These are phyloP conservation scores for Starmerella roubikii DNA, from an alignment of 805 yeast species.

Conservation along the genomic window DNA sequence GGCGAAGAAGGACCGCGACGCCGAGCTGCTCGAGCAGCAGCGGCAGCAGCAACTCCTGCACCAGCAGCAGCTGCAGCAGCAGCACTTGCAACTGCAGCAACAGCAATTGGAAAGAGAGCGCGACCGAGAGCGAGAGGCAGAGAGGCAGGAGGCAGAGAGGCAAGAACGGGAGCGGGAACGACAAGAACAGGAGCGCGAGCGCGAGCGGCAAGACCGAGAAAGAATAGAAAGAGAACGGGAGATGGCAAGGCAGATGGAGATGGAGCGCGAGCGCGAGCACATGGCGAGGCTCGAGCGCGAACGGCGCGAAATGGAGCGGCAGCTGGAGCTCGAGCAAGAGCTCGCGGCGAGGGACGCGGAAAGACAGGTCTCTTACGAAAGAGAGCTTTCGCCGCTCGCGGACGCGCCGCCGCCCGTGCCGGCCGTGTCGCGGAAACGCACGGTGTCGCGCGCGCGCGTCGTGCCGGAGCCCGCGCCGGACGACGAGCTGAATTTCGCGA, in stretches of 20 bases:
- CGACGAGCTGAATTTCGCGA: background rate
- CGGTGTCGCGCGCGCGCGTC: background rate
- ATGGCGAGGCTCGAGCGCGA: background rate
- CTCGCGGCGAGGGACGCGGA: too few relatives aligned
- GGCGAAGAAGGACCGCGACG: background rate
- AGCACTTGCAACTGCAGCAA: background rate
- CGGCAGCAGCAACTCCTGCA: background rate
- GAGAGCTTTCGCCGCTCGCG: too few relatives aligned
- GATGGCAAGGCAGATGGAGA: background rate
- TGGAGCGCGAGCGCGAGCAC: background rate
- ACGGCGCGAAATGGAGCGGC: background rate
- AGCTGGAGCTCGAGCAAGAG: background rate
- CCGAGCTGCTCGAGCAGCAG: background rate
- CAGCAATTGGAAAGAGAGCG: background rate
- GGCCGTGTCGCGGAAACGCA: background rate
- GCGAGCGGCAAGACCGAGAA: background rate
- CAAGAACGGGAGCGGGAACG: background rate
- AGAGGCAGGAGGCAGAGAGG: background rate
- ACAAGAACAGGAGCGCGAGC: background rate
- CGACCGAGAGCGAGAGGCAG: background rate
- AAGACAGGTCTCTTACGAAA: too few relatives aligned
- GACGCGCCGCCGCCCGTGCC: background rate
- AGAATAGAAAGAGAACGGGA: background rate
- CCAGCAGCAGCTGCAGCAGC: conserved; percentile 1
- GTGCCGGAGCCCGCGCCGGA: background rate